Evolutionary conservation across 2,329 filamentous ascomycete genomes (phyloP).

Genomic region (Hymenoscyphus repandus): DNA sequence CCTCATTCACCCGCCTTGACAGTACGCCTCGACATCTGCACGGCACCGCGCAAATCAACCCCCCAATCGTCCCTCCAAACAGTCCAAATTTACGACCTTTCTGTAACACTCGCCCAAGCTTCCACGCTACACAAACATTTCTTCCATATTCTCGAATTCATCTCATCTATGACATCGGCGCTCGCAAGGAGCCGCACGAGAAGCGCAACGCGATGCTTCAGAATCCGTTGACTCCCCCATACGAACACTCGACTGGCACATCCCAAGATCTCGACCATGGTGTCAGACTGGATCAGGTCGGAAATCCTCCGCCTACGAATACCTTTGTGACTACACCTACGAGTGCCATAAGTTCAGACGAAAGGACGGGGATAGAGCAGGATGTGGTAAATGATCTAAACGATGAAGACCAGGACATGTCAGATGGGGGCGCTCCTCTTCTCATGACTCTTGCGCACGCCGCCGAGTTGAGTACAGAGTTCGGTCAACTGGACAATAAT

Average conservation of each 20-base stretch:
- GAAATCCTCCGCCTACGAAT: background rate
- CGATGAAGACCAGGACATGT: constrained; percentile 29
- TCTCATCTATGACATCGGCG: constrained; percentile 18
- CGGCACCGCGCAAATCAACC: constrained; percentile 3
- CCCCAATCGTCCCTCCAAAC: constrained; percentile 10
- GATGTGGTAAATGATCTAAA: constrained; percentile 6
- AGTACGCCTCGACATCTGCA: constrained; percentile 1
- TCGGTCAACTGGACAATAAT: constrained; percentile 24
- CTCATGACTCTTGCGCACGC: constrained; percentile 20
- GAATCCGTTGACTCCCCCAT: constrained; percentile 22
- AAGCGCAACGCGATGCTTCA: constrained; percentile 23
- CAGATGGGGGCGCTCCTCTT: constrained; percentile 24
- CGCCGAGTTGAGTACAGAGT: constrained; percentile 18
- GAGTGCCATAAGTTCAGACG: constrained; percentile 16
- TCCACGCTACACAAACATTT: constrained; percentile 16
- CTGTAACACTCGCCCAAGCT: constrained; percentile 6
- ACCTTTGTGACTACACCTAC: constrained; percentile 11
- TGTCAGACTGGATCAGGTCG: constrained; percentile 3
- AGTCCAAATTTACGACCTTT: constrained; percentile 11
- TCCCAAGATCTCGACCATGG: constrained; percentile 13
- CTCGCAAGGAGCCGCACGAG: constrained; percentile 12
- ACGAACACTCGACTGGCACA: constrained; percentile 18
- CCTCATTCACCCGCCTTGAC: too few species aligned
- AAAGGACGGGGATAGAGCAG: constrained; percentile 12
- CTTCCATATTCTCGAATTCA: constrained; percentile 9